Base-by-base conservation (phyloP, 768 basidiomycete genomes). In the Crepidotus variabilis region DNA sequence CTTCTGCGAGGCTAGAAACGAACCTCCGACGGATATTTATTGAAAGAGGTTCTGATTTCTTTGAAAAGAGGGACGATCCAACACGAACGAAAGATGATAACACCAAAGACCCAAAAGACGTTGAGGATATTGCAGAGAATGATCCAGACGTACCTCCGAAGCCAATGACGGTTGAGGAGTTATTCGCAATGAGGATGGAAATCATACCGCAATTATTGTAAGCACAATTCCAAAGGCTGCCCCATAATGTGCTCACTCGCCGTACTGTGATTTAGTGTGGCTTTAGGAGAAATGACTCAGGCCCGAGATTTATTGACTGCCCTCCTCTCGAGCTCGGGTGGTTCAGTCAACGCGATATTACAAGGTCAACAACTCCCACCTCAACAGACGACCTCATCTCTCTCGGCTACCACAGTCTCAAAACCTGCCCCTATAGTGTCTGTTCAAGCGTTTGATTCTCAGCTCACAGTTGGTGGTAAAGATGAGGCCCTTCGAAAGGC, bases 401-500 rank as follows among this genome's bases (percentile, higher is more conserved):
- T 91, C 11, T 81, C 86, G 1, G 82, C 87, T 3, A 86, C 87
- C 7, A 67, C 80, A 10, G 85, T 90, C 18, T 78, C 82, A 8
- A 89, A 89, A 63, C 86, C 84, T 18, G 65, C 82, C n/a, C 74
- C 83, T 5, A 84, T 88, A 32, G 61, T 73, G 6, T 89, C 90
- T 0, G 80, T 91, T 1, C 81, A 85, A 53, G 81, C 86, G 1
- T 89, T 90, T 68, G 83, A 90, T 67, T 73, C 85, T 0, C 89
- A 90, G 57, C 70, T 91, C 6, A 77, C 80, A 6, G 78, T 90
- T 47, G 90, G 92, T 0, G 85, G 87, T 32, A 94, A 94, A 70
- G 92, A 94, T 57, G 84, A 87, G 66, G 83, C 90, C 0, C 70
- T 94, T 33, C 73, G 92, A 60, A 85, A 87, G 58, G 90, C 92